These are phyloP conservation scores for Mortierella sp. DNA, from an alignment of 371 early-diverging fungal species.

Conservation along the genomic window DNA sequence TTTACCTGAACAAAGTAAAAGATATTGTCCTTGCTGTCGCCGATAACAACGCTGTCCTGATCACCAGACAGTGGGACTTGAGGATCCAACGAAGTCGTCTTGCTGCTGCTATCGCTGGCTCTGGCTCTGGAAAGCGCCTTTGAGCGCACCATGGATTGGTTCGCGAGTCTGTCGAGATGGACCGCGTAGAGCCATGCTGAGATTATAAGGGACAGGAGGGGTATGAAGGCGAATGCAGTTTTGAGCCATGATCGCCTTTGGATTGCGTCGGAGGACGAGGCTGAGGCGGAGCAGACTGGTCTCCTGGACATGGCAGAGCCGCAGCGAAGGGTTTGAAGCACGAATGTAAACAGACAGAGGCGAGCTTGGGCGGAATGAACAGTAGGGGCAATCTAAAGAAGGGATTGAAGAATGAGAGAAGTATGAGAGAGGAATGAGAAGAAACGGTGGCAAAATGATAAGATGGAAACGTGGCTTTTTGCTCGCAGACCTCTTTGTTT, in stretches of 20 bases:
- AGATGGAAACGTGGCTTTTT: not conserved
- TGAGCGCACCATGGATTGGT: constrained; percentile 43
- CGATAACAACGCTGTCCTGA: constrained; percentile 52
- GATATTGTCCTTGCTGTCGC: constrained; percentile 61
- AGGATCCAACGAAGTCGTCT: not conserved
- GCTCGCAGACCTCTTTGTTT: no score
- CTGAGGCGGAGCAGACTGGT: constrained; percentile 7
- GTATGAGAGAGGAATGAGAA: not conserved
- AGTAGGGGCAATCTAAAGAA: not conserved
- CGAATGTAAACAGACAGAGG: not conserved
- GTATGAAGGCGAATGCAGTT: constrained; percentile 35
- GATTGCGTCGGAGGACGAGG: not conserved
- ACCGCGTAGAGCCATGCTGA: constrained; percentile 44
- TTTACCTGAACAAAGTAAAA: constrained; percentile 74
- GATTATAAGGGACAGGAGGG: constrained; percentile 33
- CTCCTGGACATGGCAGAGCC: constrained; percentile 22
- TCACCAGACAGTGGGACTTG: not conserved
- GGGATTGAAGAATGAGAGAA: not conserved
- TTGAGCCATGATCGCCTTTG: constrained; percentile 33
- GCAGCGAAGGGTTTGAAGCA: not conserved
- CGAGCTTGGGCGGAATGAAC: not conserved
- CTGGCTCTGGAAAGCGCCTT: constrained; percentile 5
- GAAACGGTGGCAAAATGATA: not conserved
- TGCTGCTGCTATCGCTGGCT: not conserved
- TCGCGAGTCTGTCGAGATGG: constrained; percentile 44